Percentiles rank a stretch among this genome's conserved stretches.
Conservation (phyloP, 768 basidiomycete genomes). For the Mycena floridula region DNA sequence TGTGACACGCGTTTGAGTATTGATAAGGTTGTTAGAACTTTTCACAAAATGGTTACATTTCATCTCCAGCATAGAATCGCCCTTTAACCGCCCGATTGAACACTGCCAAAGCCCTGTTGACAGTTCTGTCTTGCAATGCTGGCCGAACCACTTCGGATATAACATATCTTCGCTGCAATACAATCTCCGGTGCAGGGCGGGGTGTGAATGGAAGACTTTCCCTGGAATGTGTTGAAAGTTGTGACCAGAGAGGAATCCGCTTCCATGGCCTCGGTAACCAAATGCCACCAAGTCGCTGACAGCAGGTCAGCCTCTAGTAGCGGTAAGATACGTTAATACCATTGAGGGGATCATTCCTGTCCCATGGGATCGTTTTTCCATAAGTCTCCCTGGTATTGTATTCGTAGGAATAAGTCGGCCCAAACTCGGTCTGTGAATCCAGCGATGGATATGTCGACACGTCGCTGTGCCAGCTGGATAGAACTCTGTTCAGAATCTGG, state of each 20-base stretch:
- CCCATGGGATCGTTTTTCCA: conserved; percentile 55
- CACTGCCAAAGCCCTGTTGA: conserved; percentile 56
- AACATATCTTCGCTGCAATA: conserved; percentile 64
- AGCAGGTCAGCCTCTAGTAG: conserved; percentile 37
- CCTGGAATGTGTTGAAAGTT: conserved; percentile 67
- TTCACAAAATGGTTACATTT: neutral
- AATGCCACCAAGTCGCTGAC: conserved; percentile 83
- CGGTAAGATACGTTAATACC: no score
- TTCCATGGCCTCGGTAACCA: conserved; percentile 69
- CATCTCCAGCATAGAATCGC: neutral
- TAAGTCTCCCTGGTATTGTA: conserved; percentile 69
- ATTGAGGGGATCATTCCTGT: conserved; percentile 41
- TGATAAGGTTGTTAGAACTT: no score
- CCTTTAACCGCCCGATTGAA: conserved; percentile 27
- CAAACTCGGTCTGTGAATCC: conserved; percentile 47
- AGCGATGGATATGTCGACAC: conserved; percentile 54
- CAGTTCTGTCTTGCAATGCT: conserved; percentile 58
- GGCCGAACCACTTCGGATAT: conserved; percentile 70
- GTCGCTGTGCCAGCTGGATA: conserved; percentile 54
- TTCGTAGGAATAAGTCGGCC: conserved; percentile 58
- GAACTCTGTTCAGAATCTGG: neutral
- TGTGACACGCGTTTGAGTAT: no score
- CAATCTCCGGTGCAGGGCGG: conserved; percentile 57
- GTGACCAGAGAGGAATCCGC: conserved; percentile 49
- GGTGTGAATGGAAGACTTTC: conserved; percentile 56